A percentile compares a stretch with the other conserved stretches of the same genome.
These are phyloP conservation scores for Ophiosphaerella herpotricha DNA, from an alignment of 2,329 filamentous ascomycete genomes.

Conservation along the genomic window DNA sequence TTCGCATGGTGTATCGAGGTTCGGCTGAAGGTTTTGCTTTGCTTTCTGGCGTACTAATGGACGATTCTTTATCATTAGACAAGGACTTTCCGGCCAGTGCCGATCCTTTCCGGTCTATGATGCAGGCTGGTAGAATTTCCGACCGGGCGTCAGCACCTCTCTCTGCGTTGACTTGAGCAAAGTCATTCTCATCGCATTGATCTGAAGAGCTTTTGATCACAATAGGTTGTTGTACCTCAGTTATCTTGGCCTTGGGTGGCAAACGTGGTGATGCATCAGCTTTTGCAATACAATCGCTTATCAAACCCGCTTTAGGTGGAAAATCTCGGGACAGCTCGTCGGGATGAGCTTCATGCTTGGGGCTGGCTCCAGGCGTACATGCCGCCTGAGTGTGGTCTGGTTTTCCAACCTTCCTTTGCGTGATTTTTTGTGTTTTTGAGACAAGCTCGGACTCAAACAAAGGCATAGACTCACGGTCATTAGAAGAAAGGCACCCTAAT, in stretches of 20 bases:
- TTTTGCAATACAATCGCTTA: no score
- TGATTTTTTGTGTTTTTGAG: conserved; percentile 1
- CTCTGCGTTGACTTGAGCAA: no score
- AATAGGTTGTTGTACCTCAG: no score
- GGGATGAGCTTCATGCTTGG: neutral
- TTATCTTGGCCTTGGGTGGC: no score
- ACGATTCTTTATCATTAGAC: neutral
- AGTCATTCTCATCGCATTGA: no score
- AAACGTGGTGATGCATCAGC: no score
- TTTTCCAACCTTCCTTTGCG: conserved; percentile 2
- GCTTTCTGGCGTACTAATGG: neutral
- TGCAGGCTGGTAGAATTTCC: no score
- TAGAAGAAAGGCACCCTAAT: neutral
- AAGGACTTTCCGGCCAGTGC: neutral
- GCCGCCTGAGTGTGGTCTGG: neutral
- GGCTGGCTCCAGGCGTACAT: neutral
- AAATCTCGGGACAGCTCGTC: neutral
- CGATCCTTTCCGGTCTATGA: no score
- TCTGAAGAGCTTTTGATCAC: no score
- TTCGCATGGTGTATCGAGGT: conserved; percentile 4
- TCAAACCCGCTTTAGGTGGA: no score
- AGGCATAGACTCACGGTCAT: neutral
- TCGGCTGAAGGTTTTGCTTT: neutral
- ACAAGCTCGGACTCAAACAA: conserved; percentile 8
- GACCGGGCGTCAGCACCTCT: no score